Base-by-base conservation (phyloP, 2,329 filamentous ascomycete species). In the Colletotrichum camelliae region DNA sequence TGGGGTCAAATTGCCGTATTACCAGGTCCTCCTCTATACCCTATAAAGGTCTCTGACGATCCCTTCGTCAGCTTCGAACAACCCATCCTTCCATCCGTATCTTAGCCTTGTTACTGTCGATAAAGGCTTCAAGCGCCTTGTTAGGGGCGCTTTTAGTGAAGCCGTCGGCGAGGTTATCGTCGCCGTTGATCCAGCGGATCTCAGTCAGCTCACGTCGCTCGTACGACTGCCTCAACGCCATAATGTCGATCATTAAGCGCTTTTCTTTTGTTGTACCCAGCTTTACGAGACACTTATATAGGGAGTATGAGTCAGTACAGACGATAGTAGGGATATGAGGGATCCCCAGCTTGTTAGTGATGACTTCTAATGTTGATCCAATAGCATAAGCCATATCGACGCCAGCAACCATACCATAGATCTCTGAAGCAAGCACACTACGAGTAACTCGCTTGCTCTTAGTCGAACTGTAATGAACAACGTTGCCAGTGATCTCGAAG, bases 211-310 rank as follows among this genome's bases (percentile, higher is more conserved):
- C 74, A 1, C 70, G 24, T 0, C 70, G 29, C 27, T 80, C 74
- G 48, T 80, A 80, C 1, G 68, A 76, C 67, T 80, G 57, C 0
- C 76, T 27, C 0, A 81, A 15, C 1, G 69, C 65, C 58, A 80
- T 79, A 13, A 81, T 77, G 64, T 80, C 75, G 33, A 80, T 78
- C 62, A 78, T 80, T 1, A 77, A 35, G 1, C 75, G 5, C 31
- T 80, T 79, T n/a, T 80, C 74, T 24, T 77, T 74, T 0, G 71
- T 79, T 2, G 72, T 78, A 4, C 74, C 62, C 0, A 79, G 52
- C 18, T 79, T 80, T 2, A 78, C 43, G 3, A 80, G 48, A 29
- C 55, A 77, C 37, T 79, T 57, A 27, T 79, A 80, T 15, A 79
- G 16, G 8, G 35, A 79, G 35, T 75, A 77, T 4, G 55, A 77